phyloP scores from a whole-genome alignment of 1,284 basidiomycete genomes.

The Thecaphora frezii region DNA sequence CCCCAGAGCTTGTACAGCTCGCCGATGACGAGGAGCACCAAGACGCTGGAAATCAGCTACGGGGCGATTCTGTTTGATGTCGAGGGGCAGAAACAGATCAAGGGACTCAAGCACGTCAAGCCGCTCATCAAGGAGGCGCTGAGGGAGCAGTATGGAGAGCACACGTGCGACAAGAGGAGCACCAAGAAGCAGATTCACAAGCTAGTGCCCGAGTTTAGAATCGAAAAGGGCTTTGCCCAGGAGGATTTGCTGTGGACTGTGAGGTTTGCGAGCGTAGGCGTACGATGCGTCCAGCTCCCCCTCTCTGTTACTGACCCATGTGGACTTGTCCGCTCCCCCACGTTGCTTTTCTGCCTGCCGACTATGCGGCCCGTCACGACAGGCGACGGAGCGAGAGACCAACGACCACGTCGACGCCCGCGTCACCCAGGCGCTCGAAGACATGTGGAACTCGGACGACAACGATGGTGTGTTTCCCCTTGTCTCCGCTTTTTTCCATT shows the following conservation, averaged over 20 bases:
- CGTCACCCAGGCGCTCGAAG: neutral
- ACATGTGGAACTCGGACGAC: neutral
- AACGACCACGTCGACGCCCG: neutral
- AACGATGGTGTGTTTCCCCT: neutral
- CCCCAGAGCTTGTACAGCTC: neutral
- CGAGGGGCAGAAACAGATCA: too few species aligned
- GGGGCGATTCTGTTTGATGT: too few species aligned
- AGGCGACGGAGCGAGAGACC: neutral
- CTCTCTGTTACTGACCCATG: too few species aligned
- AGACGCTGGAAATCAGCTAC: neutral
- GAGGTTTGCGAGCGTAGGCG: too few species aligned
- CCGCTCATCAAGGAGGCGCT: neutral
- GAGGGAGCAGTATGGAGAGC: neutral
- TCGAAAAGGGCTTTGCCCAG: neutral
- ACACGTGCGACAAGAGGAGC: neutral
- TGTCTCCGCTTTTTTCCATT: neutral
- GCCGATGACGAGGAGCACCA: neutral
- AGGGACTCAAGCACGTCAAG: too few species aligned
- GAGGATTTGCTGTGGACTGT: neutral
- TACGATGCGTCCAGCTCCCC: too few species aligned
- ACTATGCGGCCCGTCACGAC: too few species aligned
- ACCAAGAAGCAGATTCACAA: neutral
- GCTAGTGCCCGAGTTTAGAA: neutral
- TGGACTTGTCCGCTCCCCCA: too few species aligned
- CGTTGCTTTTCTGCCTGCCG: too few species aligned